Conservation (phyloP, 805 yeast species). For the Ogataea philodendri region DNA sequence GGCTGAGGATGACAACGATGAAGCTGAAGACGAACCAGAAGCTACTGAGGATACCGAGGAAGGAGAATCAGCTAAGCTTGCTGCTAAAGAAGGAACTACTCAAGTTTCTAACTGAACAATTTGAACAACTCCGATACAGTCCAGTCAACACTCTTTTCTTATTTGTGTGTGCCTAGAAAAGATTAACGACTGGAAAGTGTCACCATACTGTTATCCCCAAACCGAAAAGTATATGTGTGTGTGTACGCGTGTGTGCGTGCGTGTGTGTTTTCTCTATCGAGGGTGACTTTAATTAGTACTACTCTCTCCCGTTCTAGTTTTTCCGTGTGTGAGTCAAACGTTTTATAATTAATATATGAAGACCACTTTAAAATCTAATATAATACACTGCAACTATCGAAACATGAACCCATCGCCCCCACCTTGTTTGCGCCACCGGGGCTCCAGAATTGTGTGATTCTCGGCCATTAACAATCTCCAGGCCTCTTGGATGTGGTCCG, state of each 20-base stretch:
- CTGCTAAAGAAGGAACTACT: slow-evolving; percentile 2
- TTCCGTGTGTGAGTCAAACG: slow-evolving; percentile 7
- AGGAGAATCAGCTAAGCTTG: too few relatives aligned
- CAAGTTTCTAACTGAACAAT: too few relatives aligned
- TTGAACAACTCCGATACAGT: too few relatives aligned
- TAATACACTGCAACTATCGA: slow-evolving; percentile 36
- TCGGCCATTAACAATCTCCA: slow-evolving; percentile 76
- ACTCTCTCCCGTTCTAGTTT: slow-evolving; percentile 16
- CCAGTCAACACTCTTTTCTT: too few relatives aligned
- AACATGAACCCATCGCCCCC: slow-evolving; percentile 71
- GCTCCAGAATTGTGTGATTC: slow-evolving; percentile 54
- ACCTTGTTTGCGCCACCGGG: slow-evolving; percentile 71
- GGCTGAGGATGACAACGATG: slow-evolving; percentile 31
- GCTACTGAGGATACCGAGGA: slow-evolving; percentile 5
- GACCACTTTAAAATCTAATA: neutral
- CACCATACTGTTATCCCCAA: slow-evolving; percentile 1
- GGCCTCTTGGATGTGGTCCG: slow-evolving; percentile 86
- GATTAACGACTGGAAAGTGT: too few relatives aligned
- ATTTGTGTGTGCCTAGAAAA: slow-evolving; percentile 13
- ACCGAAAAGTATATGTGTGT: slow-evolving; percentile 20
- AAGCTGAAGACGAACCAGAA: slow-evolving; percentile 14
- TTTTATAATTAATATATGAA: slow-evolving; percentile 1
- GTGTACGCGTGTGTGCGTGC: slow-evolving; percentile 12
- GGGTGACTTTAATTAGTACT: slow-evolving; percentile 23
- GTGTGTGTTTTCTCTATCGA: slow-evolving; percentile 7